Conservation (phyloP, 441 rosid genomes). For the Bruguiera hainesii region DNA sequence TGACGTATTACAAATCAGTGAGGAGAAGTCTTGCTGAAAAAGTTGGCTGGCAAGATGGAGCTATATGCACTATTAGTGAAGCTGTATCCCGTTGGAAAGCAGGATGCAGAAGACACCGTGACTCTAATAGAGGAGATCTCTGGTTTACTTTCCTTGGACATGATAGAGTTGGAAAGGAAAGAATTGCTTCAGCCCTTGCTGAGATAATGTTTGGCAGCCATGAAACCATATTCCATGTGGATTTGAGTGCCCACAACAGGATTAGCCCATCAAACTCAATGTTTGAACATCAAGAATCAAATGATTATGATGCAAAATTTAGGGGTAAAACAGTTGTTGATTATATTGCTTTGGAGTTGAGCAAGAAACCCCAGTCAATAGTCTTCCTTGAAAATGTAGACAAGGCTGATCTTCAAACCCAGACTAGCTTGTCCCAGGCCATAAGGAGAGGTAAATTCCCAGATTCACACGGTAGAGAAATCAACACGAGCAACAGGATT, state of each 20-base stretch:
- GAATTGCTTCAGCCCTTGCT: slow-evolving; percentile 61
- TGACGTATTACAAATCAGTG: slow-evolving; percentile 50
- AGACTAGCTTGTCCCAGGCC: slow-evolving; percentile 52
- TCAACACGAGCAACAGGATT: slow-evolving; percentile 42
- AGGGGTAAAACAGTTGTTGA: slow-evolving; percentile 65
- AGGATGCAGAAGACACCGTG: slow-evolving; percentile 20
- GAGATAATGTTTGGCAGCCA: slow-evolving; percentile 46
- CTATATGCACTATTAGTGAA: slow-evolving; percentile 42
- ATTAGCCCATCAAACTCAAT: slow-evolving; percentile 22
- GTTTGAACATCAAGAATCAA: slow-evolving; percentile 27
- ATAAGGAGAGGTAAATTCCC: slow-evolving; percentile 53
- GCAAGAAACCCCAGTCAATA: slow-evolving; percentile 46
- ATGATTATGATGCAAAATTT: slow-evolving; percentile 31
- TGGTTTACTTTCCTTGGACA: slow-evolving; percentile 87
- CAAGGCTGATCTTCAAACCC: slow-evolving; percentile 55
- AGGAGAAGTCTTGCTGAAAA: slow-evolving; percentile 45
- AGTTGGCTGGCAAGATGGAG: slow-evolving; percentile 69
- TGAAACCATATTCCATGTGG: slow-evolving; percentile 46
- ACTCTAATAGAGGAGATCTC: slow-evolving; percentile 36
- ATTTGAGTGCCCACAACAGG: slow-evolving; percentile 44
- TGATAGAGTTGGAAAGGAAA: slow-evolving; percentile 62
- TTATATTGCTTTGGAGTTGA: slow-evolving; percentile 51
- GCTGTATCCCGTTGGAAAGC: slow-evolving; percentile 40
- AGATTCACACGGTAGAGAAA: slow-evolving; percentile 59
- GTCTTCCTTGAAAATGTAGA: slow-evolving; percentile 74